phyloP scores from a whole-genome alignment of 148 eudicot species.

The Vaccinium myrtillus region DNA sequence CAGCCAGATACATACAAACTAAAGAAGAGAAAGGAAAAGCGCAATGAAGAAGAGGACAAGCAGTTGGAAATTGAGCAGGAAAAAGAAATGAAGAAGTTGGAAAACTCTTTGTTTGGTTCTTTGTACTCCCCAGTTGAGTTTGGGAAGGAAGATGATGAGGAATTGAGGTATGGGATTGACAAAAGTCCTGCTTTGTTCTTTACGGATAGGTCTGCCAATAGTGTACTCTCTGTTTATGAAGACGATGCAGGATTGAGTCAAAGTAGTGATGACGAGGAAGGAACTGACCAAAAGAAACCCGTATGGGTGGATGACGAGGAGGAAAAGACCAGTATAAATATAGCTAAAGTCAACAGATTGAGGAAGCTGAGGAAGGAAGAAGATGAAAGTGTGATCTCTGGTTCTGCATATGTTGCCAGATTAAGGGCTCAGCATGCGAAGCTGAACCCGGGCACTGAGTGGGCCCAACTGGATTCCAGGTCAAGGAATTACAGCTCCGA shows the following conservation, averaged over 20 bases:
- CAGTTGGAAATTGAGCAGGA: slow-evolving; percentile 42
- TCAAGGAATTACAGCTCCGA: slow-evolving; percentile 51
- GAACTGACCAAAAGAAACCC: slow-evolving; percentile 51
- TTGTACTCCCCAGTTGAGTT: slow-evolving; percentile 68
- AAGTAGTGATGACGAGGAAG: slow-evolving; percentile 34
- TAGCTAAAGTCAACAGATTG: slow-evolving; percentile 71
- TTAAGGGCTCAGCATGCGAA: slow-evolving; percentile 84
- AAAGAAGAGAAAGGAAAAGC: slow-evolving; percentile 58
- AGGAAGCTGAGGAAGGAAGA: slow-evolving; percentile 87
- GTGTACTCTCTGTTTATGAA: slow-evolving; percentile 35
- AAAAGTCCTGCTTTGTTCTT: slow-evolving; percentile 50
- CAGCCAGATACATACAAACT: slow-evolving; percentile 20
- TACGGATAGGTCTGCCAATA: slow-evolving; percentile 52
- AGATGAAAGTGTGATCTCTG: slow-evolving; percentile 71
- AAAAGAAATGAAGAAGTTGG: slow-evolving; percentile 63
- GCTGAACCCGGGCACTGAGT: slow-evolving; percentile 76
- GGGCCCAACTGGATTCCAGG: slow-evolving; percentile 69
- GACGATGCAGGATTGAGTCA: slow-evolving; percentile 37
- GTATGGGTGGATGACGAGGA: slow-evolving; percentile 92
- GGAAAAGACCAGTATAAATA: slow-evolving; percentile 52
- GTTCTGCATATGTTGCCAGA: slow-evolving; percentile 65
- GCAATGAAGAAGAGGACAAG: slow-evolving; percentile 34
- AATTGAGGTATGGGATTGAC: slow-evolving; percentile 26
- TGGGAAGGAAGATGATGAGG: slow-evolving; percentile 50
- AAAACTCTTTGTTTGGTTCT: slow-evolving; percentile 62